Base-by-base conservation (phyloP, 164 flowering plant genomes). In the Magnolia changhungtana region DNA sequence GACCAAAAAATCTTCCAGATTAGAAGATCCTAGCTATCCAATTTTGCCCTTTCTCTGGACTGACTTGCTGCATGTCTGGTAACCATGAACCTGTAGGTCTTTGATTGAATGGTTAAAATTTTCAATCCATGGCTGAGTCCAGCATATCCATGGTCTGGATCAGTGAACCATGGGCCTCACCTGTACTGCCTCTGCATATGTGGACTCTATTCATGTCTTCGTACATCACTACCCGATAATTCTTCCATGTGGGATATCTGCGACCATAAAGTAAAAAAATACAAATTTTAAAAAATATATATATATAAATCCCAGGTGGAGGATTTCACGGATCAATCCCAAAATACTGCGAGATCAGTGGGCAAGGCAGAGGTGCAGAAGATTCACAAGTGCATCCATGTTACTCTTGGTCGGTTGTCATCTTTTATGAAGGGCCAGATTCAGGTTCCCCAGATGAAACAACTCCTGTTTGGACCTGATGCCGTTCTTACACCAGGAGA, bases 341-440 rank as follows among this genome's bases (percentile, higher is more conserved):
- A 87, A 73, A 90, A 90, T 82, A 83, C 86, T 63, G 87, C 92
- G 6, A 85, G 94, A 82, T 84, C 89, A 13, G 90, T 89, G 14
- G 85, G 85, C 55, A 58, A 14, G 67, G 64, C 29, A 37, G 77
- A 82, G 77, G 71, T 78, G 50, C 73, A 76, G 68, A 78, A 72
- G 74, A 89, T 90, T 45, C 83, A 88, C 75, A 70, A 77, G 68
- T 86, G 87, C 78, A 84, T 90, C 75, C 72, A 80, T 20, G 45
- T 63, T 16, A 81, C 91, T 55, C 76, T 87, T 67, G 24, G 21
- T 20, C 67, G 79, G n/a, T 55, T 90, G 19, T 64, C 64, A 29
- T 69, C 77, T 50, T 90, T 85, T 77, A 76, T 72, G 67, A 72
- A 79, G 67, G 86, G 88, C 4, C 68, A 59, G 27, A 81, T 87